Evolutionary conservation across 2,329 filamentous ascomycete species (phyloP).

Genomic region (Plectosphaerella sp.): DNA sequence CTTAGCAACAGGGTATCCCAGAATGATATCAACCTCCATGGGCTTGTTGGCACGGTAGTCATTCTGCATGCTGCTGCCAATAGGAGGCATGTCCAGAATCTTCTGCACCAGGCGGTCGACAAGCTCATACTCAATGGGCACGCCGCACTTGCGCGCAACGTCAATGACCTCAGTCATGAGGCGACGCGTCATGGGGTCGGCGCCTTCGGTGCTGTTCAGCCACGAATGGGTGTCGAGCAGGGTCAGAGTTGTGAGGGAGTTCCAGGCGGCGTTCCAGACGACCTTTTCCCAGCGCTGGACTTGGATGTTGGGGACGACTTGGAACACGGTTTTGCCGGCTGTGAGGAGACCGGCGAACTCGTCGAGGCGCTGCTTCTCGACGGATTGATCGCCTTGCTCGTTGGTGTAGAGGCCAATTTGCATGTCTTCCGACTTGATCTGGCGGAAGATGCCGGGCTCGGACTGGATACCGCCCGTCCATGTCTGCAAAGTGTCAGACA

Average conservation of each 20-base stretch:
- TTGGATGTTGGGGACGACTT: slow-evolving; percentile 51
- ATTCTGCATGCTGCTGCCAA: slow-evolving; percentile 48
- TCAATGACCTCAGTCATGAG: slow-evolving; percentile 49
- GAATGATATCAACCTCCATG: slow-evolving; percentile 60
- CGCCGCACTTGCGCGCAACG: slow-evolving; percentile 50
- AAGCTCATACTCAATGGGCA: slow-evolving; percentile 39
- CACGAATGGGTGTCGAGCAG: slow-evolving; percentile 47
- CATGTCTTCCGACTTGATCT: slow-evolving; percentile 48
- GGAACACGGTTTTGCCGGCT: slow-evolving; percentile 36
- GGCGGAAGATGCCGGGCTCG: slow-evolving; percentile 41
- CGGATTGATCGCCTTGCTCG: slow-evolving; percentile 11
- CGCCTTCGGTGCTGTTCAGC: slow-evolving; percentile 35
- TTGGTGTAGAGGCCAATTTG: slow-evolving; percentile 50
- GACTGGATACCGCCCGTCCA: slow-evolving; percentile 50
- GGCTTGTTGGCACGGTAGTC: slow-evolving; percentile 52
- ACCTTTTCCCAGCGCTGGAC: slow-evolving; percentile 56
- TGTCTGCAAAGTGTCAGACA: slow-evolving; percentile 23
- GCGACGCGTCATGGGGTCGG: slow-evolving; percentile 44
- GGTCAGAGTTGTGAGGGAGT: slow-evolving; percentile 54
- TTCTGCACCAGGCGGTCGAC: slow-evolving; percentile 41
- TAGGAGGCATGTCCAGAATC: slow-evolving; percentile 39
- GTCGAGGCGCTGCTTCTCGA: slow-evolving; percentile 32
- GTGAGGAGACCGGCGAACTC: slow-evolving; percentile 34
- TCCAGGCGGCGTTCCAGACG: slow-evolving; percentile 57
- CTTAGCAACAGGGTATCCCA: slow-evolving; percentile 55